Conservation (phyloP, 179 eudicot species). For the Pouteria campechiana region DNA sequence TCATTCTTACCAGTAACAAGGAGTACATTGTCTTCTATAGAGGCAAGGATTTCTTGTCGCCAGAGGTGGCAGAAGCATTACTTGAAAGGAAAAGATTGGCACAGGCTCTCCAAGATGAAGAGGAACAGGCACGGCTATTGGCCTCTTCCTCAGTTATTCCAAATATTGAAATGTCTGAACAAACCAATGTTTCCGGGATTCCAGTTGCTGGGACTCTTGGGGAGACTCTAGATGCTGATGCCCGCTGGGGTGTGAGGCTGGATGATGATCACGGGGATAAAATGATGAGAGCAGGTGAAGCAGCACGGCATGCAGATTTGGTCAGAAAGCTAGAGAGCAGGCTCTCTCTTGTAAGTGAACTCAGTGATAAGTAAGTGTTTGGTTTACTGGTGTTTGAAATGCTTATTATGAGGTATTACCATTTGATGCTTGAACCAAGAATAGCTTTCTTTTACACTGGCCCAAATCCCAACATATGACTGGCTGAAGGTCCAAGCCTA, state of each 20-base stretch:
- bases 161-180: conserved; percentile 21
- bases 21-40: conserved; percentile 88
- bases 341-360: conserved; percentile 83
- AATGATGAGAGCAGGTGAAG: conserved; percentile 71
- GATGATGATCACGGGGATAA: conserved; percentile 36
- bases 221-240: conserved; percentile 82
- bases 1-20: conserved; percentile 85
- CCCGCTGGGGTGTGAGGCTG: conserved; percentile 75
- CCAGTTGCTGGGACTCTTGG: conserved; percentile 76
- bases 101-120: conserved; percentile 71
- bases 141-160: conserved; percentile 37
- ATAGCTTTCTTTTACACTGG: no score
- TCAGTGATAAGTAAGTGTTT: no score
- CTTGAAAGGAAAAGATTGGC: conserved; percentile 79
- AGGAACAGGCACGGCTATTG: conserved; percentile 75
- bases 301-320: conserved; percentile 54
- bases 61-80: conserved; percentile 66
- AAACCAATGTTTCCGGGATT: conserved; percentile 17
- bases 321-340: conserved; percentile 77
- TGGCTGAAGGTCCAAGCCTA: no score
- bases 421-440: no score
- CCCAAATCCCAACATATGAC: no score
- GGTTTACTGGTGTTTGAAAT: no score
- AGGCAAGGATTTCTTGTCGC: conserved; percentile 77
- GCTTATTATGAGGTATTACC: no score